phyloP scores from a whole-genome alignment of 2,329 filamentous ascomycete genomes.

The Calonectria honghensis region DNA sequence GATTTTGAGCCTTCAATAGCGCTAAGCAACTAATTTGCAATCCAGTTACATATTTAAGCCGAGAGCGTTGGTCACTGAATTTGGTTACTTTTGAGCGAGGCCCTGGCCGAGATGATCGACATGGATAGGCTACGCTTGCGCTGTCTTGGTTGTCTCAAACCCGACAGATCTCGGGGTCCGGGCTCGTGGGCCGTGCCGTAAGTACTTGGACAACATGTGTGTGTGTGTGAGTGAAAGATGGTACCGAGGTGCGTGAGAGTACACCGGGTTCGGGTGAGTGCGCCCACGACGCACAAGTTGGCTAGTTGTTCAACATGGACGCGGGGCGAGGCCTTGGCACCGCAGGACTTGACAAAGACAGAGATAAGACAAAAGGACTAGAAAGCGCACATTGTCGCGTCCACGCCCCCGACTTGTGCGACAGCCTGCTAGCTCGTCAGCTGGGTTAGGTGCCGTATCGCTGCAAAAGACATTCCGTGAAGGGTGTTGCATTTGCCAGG shows the following conservation, averaged over 20 bases:
- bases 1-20: slow-evolving; percentile 4
- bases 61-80: not conserved
- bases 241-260: slow-evolving; percentile 6
- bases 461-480: slow-evolving; percentile 14
- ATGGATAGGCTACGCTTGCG: not conserved
- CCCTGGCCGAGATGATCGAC: slow-evolving; percentile 7
- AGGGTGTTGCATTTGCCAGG: slow-evolving; percentile 9
- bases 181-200: slow-evolving; percentile 11
- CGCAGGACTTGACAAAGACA: slow-evolving; percentile 23
- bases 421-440: slow-evolving; percentile 25
- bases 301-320: slow-evolving; percentile 22
- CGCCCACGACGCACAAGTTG: slow-evolving; percentile 20
- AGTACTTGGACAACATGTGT: slow-evolving; percentile 12
- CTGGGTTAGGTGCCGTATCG: slow-evolving; percentile 32
- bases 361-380: slow-evolving; percentile 30
- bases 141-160: slow-evolving; percentile 26
- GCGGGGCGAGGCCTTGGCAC: slow-evolving; percentile 21
- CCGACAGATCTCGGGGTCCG: slow-evolving; percentile 28
- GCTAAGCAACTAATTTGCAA: not conserved
- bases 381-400: slow-evolving; percentile 17
- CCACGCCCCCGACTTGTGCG: slow-evolving; percentile 24
- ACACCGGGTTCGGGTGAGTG: slow-evolving; percentile 20
- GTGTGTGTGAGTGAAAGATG: not conserved
- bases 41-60: not conserved
- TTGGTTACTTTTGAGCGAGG: not conserved